Percentiles rank a stretch among this genome's conserved stretches.
Evolutionary conservation across 176 grass and related monocot species (phyloP).

Genomic region (Raddia guianensis): DNA sequence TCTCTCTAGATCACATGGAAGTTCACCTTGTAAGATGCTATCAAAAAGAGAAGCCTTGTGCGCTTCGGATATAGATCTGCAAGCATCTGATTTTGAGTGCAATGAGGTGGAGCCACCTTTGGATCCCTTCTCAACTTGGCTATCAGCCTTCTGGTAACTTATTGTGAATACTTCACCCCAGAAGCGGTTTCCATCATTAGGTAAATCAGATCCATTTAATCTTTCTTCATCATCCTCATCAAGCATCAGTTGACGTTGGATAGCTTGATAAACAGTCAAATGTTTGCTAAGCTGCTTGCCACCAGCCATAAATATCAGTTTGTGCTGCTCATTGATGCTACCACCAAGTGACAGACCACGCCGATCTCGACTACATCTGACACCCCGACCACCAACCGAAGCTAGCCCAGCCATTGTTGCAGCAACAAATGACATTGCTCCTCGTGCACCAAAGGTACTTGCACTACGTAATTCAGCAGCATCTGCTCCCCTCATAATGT

Average conservation of each 20-base stretch:
- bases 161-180: conserved; percentile 93
- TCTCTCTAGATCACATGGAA: conserved; percentile 89
- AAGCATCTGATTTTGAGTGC: conserved; percentile 61
- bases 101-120: conserved; percentile 58
- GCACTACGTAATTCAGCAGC: conserved; percentile 61
- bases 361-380: conserved; percentile 73
- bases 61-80: conserved; percentile 49
- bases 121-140: conserved; percentile 55
- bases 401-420: conserved; percentile 92
- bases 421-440: conserved; percentile 94
- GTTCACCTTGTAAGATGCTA: conserved; percentile 83
- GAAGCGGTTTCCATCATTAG: conserved; percentile 75
- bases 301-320: conserved; percentile 74
- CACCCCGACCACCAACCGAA: conserved; percentile 67
- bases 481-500: conserved; percentile 52
- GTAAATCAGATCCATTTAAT: conserved; percentile 73
- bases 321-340: conserved; percentile 60
- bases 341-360: conserved; percentile 60
- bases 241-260: conserved; percentile 76
- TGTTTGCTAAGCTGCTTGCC: conserved; percentile 87
- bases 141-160: conserved; percentile 88
- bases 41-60: conserved; percentile 67
- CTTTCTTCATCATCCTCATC: conserved; percentile 92
- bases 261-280: conserved; percentile 90
- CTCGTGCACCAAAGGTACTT: conserved; percentile 70